Percentiles rank a stretch among this genome's conserved stretches.
Conservation (phyloP, 169 alveolate species). For the Perkinsus olseni region DNA sequence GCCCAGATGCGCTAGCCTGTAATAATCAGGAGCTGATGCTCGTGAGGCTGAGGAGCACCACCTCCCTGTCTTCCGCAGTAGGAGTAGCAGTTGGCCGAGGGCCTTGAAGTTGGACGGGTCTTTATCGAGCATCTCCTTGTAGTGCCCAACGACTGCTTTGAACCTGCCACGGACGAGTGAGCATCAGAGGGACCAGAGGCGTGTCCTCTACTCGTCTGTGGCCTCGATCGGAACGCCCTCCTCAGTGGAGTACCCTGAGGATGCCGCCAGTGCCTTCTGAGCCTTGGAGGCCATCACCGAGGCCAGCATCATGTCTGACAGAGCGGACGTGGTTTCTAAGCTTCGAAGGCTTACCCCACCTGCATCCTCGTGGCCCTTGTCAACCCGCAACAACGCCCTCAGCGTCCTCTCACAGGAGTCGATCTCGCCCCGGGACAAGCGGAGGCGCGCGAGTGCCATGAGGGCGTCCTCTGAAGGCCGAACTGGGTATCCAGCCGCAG, state of each 20-base stretch:
- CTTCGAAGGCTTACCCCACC: background rate
- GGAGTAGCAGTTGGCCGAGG: conserved; percentile 54
- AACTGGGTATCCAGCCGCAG: background rate
- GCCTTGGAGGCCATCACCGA: background rate
- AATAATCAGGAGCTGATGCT: background rate
- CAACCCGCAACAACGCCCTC: background rate
- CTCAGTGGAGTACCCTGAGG: background rate
- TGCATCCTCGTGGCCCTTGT: background rate
- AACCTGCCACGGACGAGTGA: conserved; percentile 11
- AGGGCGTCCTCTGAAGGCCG: background rate
- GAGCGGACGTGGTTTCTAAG: background rate
- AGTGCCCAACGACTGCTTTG: conserved; percentile 59
- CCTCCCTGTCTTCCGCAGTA: conserved; percentile 62
- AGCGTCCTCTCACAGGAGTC: background rate
- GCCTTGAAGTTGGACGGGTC: conserved; percentile 70
- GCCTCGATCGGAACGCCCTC: background rate
- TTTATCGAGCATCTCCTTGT: conserved; percentile 55
- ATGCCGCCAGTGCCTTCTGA: background rate
- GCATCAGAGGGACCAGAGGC: background rate
- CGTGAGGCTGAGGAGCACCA: conserved; percentile 33
- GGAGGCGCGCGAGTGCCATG: background rate
- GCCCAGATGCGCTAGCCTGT: background rate
- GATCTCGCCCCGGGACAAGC: background rate
- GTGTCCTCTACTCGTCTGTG: background rate
- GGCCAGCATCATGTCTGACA: background rate